phyloP scores from a whole-genome alignment of 345 rosid genomes.

The Eucalyptus lansdowneana region DNA sequence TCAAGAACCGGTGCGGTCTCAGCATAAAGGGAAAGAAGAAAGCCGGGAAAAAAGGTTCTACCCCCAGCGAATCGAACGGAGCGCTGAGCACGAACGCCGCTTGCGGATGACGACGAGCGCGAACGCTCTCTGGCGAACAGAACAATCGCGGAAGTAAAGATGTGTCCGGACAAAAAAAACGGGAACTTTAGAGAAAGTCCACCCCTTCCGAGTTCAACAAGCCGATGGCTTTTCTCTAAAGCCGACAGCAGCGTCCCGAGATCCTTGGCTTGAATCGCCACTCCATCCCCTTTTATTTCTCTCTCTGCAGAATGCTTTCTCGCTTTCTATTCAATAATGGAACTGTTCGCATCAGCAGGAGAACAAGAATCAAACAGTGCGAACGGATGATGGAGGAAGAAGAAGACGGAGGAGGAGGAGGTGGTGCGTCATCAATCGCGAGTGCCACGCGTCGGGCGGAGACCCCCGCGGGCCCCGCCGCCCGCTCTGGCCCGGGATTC shows the following conservation, averaged over 20 bases:
- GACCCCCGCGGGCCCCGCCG: background rate
- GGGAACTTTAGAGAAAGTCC: background rate
- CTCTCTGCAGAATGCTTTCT: background rate
- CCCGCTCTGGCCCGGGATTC: background rate
- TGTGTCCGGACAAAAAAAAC: background rate
- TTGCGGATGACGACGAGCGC: background rate
- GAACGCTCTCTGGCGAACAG: background rate
- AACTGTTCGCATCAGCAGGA: background rate
- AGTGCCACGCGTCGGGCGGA: background rate
- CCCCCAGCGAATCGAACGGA: background rate
- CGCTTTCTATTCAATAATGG: background rate
- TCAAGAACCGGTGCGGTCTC: background rate
- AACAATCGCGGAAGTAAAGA: background rate
- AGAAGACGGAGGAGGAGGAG: background rate
- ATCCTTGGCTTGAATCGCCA: background rate
- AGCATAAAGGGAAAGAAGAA: background rate
- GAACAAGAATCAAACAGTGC: background rate
- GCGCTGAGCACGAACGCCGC: background rate
- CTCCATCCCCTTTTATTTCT: background rate
- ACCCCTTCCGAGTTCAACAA: background rate
- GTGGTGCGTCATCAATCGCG: background rate
- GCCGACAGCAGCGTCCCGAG: background rate
- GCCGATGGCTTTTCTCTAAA: background rate
- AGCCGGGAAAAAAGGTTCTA: background rate
- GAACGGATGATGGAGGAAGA: background rate